A percentile compares a stretch with the other conserved stretches of the same genome.
phyloP scores from a whole-genome alignment of 345 rosid genomes.

The Rubroshorea leprosula region DNA sequence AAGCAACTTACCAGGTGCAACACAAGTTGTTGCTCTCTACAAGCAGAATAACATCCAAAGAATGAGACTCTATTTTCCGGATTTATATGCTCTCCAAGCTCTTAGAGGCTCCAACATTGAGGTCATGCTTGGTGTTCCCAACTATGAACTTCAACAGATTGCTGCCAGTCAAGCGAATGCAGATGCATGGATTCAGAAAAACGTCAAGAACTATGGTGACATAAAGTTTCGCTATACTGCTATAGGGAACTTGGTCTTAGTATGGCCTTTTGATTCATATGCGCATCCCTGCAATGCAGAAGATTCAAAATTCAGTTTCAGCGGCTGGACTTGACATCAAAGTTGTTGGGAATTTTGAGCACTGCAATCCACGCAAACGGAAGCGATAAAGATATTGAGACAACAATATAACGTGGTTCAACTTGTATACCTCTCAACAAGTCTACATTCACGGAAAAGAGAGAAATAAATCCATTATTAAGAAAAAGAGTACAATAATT shows the following conservation, averaged over 20 bases:
- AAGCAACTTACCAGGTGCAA: neutral
- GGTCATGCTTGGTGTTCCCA: neutral
- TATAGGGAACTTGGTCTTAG: neutral
- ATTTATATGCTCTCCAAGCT: neutral
- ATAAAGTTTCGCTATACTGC: neutral
- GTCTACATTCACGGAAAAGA: no score
- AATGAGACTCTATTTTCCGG: neutral
- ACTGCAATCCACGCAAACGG: no score
- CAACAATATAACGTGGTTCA: no score
- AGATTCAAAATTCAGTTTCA: neutral
- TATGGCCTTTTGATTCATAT: neutral
- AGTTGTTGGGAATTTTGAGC: no score
- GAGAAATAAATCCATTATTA: no score
- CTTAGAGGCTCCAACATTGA: neutral
- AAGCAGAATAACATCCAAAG: neutral
- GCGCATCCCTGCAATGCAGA: neutral
- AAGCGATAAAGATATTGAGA: no score
- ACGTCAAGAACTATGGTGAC: neutral
- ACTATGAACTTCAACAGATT: neutral
- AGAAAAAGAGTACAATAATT: no score
- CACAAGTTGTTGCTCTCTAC: neutral
- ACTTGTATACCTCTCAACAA: no score
- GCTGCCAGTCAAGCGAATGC: neutral
- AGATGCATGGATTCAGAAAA: neutral
- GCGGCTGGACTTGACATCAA: neutral